These are phyloP conservation scores for Tetraselmis chui DNA, from an alignment of 139 green algal species.

Conservation along the genomic window DNA sequence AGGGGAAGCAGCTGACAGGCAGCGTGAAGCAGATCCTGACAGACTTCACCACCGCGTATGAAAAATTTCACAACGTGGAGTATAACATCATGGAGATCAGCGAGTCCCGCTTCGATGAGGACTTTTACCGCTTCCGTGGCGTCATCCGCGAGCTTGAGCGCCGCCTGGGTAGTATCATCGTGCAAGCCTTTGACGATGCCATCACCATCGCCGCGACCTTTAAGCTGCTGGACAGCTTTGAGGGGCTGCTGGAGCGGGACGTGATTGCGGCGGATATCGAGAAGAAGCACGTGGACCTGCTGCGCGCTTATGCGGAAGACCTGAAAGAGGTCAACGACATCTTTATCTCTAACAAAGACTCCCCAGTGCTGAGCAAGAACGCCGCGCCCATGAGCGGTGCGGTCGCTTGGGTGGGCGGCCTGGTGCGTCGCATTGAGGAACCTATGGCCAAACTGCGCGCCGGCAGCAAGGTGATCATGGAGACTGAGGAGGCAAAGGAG, in stretches of 20 bases:
- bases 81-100: conserved; percentile 81
- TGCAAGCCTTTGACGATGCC: conserved; percentile 78
- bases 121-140: conserved; percentile 61
- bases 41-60: conserved; percentile 61
- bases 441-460: conserved; percentile 63
- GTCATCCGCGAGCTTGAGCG: conserved; percentile 74
- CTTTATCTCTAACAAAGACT: conserved; percentile 42
- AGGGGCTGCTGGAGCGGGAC: conserved; percentile 78
- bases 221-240: conserved; percentile 86
- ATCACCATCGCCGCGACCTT: conserved; percentile 72
- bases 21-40: conserved; percentile 64
- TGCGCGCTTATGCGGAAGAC: conserved; percentile 48
- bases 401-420: conserved; percentile 70
- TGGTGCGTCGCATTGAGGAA: conserved; percentile 72
- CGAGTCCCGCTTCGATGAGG: conserved; percentile 56
- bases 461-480: conserved; percentile 41
- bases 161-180: conserved; percentile 72
- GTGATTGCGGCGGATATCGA: conserved; percentile 67
- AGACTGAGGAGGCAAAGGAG: conserved; percentile 54
- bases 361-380: conserved; percentile 46
- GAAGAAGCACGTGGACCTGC: conserved; percentile 60
- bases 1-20: conserved; percentile 65
- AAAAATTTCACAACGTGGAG: conserved; percentile 63
- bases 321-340: conserved; percentile 59
- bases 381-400: conserved; percentile 49